Conservation (phyloP, 345 rosid genomes). For the Brassica cretica region DNA sequence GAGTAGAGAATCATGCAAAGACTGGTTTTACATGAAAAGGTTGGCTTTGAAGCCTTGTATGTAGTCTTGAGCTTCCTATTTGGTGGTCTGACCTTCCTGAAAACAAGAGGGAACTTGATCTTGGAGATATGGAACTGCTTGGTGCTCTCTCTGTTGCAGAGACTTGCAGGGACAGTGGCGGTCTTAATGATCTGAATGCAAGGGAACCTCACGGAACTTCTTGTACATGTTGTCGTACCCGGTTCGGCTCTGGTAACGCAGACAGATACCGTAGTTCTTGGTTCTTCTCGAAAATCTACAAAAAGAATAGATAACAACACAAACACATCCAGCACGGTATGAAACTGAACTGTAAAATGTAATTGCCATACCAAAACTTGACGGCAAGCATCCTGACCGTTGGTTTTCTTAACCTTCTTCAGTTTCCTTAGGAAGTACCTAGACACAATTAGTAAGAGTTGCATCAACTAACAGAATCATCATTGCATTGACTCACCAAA, state of each 20-base stretch:
- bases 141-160: slow-evolving; percentile 58
- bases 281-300: slow-evolving; percentile 58
- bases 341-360: background rate
- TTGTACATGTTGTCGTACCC: slow-evolving; percentile 62
- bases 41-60: background rate
- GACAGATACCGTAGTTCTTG: slow-evolving; percentile 60
- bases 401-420: slow-evolving; percentile 57
- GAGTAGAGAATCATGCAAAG: background rate
- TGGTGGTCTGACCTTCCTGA: background rate
- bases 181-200: slow-evolving; percentile 37
- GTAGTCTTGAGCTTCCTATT: background rate
- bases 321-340: background rate
- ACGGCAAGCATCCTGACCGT: slow-evolving; percentile 56
- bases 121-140: slow-evolving; percentile 63
- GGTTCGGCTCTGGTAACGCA: slow-evolving; percentile 61
- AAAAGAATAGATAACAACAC: background rate
- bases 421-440: slow-evolving; percentile 54
- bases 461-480: background rate
- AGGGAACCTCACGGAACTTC: slow-evolving; percentile 43
- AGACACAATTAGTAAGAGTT: background rate
- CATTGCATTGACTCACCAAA: background rate
- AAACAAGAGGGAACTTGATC: slow-evolving; percentile 37
- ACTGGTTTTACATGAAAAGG: slow-evolving; percentile 34
- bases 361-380: slow-evolving; percentile 39
- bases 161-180: slow-evolving; percentile 50